Evolutionary conservation across 352 stramenopile species (phyloP).

Genomic region (Phytophthora sojae): DNA sequence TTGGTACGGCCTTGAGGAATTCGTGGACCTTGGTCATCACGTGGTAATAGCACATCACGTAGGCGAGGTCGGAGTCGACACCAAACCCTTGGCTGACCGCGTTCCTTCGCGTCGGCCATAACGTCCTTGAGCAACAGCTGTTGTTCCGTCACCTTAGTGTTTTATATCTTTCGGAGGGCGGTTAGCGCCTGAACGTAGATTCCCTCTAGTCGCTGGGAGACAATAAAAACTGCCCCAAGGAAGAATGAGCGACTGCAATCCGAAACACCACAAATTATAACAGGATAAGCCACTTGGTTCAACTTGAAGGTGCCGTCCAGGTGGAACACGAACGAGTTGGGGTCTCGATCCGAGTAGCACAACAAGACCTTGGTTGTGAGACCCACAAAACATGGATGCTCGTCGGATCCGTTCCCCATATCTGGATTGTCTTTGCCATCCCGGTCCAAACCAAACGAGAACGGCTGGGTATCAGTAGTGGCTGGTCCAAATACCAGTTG

Average conservation of each 20-base stretch:
- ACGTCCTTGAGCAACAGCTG: conserved; percentile 8
- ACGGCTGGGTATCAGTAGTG: not conserved
- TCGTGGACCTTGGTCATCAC: conserved; percentile 19
- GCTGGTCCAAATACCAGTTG: not conserved
- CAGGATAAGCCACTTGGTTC: conserved; percentile 17
- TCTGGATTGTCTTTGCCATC: too few species aligned
- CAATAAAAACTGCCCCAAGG: conserved; percentile 20
- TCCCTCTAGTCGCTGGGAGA: not conserved
- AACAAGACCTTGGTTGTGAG: not conserved
- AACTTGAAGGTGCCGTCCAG: conserved; percentile 30
- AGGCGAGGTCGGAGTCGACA: conserved; percentile 3
- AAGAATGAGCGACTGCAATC: conserved; percentile 1
- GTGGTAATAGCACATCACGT: conserved; percentile 36
- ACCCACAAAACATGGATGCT: not conserved
- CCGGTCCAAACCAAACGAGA: too few species aligned
- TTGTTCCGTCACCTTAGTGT: not conserved
- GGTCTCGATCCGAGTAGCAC: not conserved
- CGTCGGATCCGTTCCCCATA: not conserved
- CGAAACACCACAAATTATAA: conserved; percentile 19
- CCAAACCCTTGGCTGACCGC: conserved; percentile 10
- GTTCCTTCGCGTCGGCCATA: conserved; percentile 24
- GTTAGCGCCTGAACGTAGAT: not conserved
- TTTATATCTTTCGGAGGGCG: not conserved
- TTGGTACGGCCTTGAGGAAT: not conserved
- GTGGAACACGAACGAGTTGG: conserved; percentile 14